Evolutionary conservation across 2,329 filamentous ascomycete species (phyloP), one percentile per base, ranked within the genome.

Genomic region (Fusarium subtropicale): DNA sequence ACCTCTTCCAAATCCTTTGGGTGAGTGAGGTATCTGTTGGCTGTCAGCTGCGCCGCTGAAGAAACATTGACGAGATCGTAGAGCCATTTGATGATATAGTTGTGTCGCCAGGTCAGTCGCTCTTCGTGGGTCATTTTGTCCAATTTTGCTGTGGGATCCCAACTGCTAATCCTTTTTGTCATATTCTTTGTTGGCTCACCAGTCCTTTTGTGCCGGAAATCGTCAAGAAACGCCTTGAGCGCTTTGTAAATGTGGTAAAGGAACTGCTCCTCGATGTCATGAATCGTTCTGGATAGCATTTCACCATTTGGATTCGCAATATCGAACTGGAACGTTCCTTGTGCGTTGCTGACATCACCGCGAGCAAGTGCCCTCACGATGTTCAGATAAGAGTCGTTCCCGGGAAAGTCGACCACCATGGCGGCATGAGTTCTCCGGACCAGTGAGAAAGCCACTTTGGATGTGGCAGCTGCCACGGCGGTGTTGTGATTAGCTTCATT

Each of bases 61-160:
- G 79, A 84, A 7, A 83, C 28, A 52, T 84, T 85, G 66, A 86
- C 81, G 8, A 86, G 68, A 56, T 85, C 83, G 61, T 85, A 86
- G 0, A 87, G 78, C 83, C 83, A 85, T 60, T 82, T 84, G 62
- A 86, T 84, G 3, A 81, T 84, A 55, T 84, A 86, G 0, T 74
- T 68, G 3, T 82, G 80, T 9, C 84, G 82, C 84, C 84, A 87
- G 11, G 77, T 73, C 5, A 83, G 39, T 24, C 81, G 74, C 51
- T 85, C 70, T 7, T 80, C 72, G 12, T 79, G 72, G n/a, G 72
- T 82, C 0, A 80, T 80, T 3, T 47, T 45, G 53, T 74, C 64
- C 9, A 85, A 72, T 56, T 84, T 66, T 15, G 83, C 73, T 3
- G 71, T 65, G 9, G 82, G 82, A 53, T 83, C 71, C 84, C 82